A percentile compares a stretch with the other conserved stretches of the same genome.
These are phyloP conservation scores for Naganishia sp. DNA, from an alignment of 1,284 basidiomycete genomes.

Conservation along the genomic window DNA sequence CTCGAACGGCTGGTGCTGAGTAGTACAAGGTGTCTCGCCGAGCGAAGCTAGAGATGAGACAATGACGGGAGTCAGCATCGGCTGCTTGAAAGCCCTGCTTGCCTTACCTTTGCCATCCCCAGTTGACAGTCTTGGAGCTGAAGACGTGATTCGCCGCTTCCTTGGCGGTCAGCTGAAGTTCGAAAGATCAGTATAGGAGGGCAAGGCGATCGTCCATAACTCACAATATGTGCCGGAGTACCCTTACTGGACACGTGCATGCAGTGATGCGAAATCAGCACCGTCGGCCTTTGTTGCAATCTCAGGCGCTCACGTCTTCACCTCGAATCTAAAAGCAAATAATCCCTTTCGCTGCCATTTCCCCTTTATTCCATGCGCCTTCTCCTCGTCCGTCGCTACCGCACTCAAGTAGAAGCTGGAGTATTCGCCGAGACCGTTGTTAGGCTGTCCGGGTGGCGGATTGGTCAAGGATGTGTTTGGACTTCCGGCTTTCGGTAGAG, in stretches of 20 bases:
- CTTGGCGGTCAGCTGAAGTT: constrained; percentile 61
- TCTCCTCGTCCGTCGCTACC: constrained; percentile 74
- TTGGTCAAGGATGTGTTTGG: constrained; percentile 18
- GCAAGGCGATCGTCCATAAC: not conserved
- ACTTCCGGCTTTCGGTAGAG: constrained; percentile 8
- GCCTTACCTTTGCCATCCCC: constrained; percentile 67
- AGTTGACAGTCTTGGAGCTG: constrained; percentile 78
- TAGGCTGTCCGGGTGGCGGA: constrained; percentile 1
- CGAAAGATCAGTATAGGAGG: constrained; percentile 47
- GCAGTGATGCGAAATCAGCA: not conserved
- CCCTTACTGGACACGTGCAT: constrained; percentile 3
- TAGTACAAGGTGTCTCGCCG: constrained; percentile 72
- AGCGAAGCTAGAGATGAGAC: constrained; percentile 62
- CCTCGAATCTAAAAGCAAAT: constrained; percentile 80
- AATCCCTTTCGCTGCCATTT: constrained; percentile 79
- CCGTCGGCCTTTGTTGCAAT: constrained; percentile 17
- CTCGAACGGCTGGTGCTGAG: constrained; percentile 60
- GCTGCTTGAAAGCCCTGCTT: not conserved
- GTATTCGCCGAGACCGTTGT: constrained; percentile 51
- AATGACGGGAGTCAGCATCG: not conserved
- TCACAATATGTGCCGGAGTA: not conserved
- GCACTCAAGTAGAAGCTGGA: constrained; percentile 68
- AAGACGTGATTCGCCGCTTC: constrained; percentile 82
- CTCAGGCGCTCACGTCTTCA: constrained; percentile 61
- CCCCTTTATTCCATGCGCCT: constrained; percentile 64